Evolutionary conservation across 1,284 basidiomycete species (phyloP), one percentile per base, ranked within the genome.

Genomic region (Cerrena zonata): DNA sequence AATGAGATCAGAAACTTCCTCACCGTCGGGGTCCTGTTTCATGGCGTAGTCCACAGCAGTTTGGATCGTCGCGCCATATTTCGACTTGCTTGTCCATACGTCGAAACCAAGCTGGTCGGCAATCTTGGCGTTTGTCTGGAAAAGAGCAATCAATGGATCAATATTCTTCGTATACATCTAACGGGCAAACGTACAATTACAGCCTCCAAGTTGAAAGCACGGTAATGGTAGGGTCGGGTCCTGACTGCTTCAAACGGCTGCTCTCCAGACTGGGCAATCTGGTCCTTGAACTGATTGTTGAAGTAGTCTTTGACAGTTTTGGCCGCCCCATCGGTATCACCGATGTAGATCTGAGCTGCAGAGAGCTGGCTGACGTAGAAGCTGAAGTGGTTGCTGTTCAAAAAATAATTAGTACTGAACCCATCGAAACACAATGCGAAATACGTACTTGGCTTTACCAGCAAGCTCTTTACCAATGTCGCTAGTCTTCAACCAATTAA

Each of bases 201-300:
- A 22, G 76, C 82, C 10, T 79, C 79, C 15, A 85, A 65, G 55
- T 84, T 84, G 64, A 80, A 84, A n/a, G 72, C 75, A 69, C 26
- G 79, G 76, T 65, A 63, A 45, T 63, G 61, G 49, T 54, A 63
- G 49, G 61, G 53, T n/a, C 60, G 52, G 7, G 57, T 58, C 15
- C 58, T 51, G n/a, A 47, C 48, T 3, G 56, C 49, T 45, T 58
- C 56, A 34, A 58, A 52, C 7, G 61, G 61, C 53, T 63, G 77
- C 58, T 83, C 81, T 5, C 82, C 82, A 24, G 69, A 73, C 1
- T 65, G 69, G 3, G 74, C 74, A 34, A 84, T 72, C 60, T 84
- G 82, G 48, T 79, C 71, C 48, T 61, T 57, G 60, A 77, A 84
- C 27, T 66, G 63, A 18, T 66, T 62, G 7, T 55, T 57, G 63